These are phyloP conservation scores for Psilocybe cubensis DNA, from an alignment of 768 basidiomycete genomes.

Conservation along the genomic window DNA sequence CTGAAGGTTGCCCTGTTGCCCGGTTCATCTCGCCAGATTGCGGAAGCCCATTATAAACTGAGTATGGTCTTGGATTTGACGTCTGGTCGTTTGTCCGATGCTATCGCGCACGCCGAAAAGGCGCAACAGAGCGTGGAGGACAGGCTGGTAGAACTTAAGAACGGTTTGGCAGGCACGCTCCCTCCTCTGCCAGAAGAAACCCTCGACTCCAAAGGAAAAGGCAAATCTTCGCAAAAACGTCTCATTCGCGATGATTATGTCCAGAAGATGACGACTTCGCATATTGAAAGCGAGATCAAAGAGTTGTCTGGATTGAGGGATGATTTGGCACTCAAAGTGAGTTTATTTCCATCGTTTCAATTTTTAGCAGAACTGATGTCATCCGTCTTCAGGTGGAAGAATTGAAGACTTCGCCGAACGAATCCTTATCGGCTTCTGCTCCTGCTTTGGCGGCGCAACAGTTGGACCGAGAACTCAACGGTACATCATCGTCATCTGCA, in stretches of 20 bases:
- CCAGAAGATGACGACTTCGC: constrained; percentile 68
- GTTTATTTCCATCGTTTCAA: no score
- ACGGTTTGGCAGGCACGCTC: constrained; percentile 43
- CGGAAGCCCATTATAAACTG: constrained; percentile 93
- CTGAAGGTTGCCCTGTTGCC: constrained; percentile 80
- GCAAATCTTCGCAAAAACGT: constrained; percentile 56
- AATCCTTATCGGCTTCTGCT: constrained; percentile 55
- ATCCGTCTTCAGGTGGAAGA: constrained; percentile 81
- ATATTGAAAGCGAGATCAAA: constrained; percentile 78
- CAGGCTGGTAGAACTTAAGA: constrained; percentile 64
- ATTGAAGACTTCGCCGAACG: constrained; percentile 78
- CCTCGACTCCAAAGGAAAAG: constrained; percentile 67
- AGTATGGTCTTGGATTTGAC: constrained; percentile 93
- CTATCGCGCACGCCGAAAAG: constrained; percentile 79
- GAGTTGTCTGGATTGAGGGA: constrained; percentile 76
- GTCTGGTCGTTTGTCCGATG: constrained; percentile 79
- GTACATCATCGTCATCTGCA: constrained; percentile 36
- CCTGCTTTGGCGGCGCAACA: constrained; percentile 73
- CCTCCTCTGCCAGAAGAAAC: constrained; percentile 35
- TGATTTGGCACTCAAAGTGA: constrained; percentile 85
- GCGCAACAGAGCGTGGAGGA: constrained; percentile 79
- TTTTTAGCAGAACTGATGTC: background rate
- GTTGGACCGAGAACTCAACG: constrained; percentile 72
- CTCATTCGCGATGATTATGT: constrained; percentile 58
- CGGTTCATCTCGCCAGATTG: constrained; percentile 88